Evolutionary conservation across 179 eudicot genomes (phyloP), one percentile per base, ranked within the genome.

Genomic region (Actinidia arguta): DNA sequence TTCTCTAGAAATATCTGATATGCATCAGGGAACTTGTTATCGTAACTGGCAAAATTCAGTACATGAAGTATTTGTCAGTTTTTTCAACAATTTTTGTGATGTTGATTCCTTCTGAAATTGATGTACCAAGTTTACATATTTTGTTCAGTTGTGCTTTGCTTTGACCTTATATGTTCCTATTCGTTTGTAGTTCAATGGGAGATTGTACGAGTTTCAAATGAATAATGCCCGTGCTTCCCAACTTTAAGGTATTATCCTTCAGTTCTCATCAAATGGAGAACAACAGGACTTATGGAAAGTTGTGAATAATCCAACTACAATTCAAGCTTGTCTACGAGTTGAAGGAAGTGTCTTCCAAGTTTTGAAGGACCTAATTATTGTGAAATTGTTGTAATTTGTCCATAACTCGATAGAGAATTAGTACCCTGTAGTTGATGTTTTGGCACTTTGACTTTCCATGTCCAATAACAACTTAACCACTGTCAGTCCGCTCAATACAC

Each of bases 171-270:
- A 4, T 25, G 44, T 67, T 13, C 6, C 63, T 66, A 14, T 69
- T 68, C 14, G 1, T 79, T 39, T 22, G 42, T 13, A 24, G 76
- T 69, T 80, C 82, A 42, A 0, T 14, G 66, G 42, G 67, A 52
- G 64, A 55, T 80, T 8, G 67, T 51, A 69, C 20, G n/a, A 39
- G 82, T 42, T 39, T 68, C 82, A 36, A 36, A 80, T 44, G 66
- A 70, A 80, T 69, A 80, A 80, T 6, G 3, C 66, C 52, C 76
- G 4, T 17, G 76, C 67, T 66, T 68, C 44, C 63, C 82, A 54
- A 46, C 48, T n/a, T 55, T 55, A 51, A n/a, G 42, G 22, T 24
- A 17, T 46, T 56, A 42, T 69, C 67, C 82, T 54, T 42, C 17
- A 6, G 36, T 50, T 18, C 27, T 54, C 1, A 36, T 67, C 48